Base-by-base conservation (phyloP, 768 basidiomycete genomes). In the Cantharellus anzutake region DNA sequence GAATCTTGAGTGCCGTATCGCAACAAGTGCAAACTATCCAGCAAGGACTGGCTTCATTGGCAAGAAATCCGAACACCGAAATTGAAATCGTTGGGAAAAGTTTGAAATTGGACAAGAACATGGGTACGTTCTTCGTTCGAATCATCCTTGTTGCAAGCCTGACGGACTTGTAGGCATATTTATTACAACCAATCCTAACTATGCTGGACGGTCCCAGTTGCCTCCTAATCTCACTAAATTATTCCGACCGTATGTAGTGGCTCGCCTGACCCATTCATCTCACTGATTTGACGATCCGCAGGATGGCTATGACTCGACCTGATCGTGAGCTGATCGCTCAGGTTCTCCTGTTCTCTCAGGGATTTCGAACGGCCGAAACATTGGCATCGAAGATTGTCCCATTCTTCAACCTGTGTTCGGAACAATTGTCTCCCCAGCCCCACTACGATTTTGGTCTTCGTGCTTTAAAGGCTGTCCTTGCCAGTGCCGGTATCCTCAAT, bases 401-500 rank as follows among this genome's bases (percentile, higher is more conserved):
- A 0, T 98, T 99, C 77, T 99, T 99, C 79, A 94, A 94, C 69
- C 84, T 99, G 59, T 99, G 96, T 64, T 84, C 92, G 62, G 96
- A 98, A 66, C 94, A 98, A 65, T 78, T 98, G 29, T 98, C 96
- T 0, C 82, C 87, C 34, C 96, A 99, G 66, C 91, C 93, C 2
- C 96, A 99, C 73, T 99, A 99, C 68, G 96, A 99, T 74, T 99
- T 99, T 67, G 96, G 96, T 73, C 77, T 99, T 40, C 89, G 96
- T 63, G 96, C 96, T 2, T 76, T 99, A 60, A 99, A 99, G 70
- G 87, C 96, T 38, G 96, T 99, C 3, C 76, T 99, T 38, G 83
- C 90, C 11, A 96, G 91, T 68, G 96, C 96, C 51, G 96, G 96
- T 79, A 93, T 96, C 62, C 77, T 99, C 64, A 99, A 98, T 73